phyloP scores from a whole-genome alignment of 257 asterid genomes.

The Misopates orontium region DNA sequence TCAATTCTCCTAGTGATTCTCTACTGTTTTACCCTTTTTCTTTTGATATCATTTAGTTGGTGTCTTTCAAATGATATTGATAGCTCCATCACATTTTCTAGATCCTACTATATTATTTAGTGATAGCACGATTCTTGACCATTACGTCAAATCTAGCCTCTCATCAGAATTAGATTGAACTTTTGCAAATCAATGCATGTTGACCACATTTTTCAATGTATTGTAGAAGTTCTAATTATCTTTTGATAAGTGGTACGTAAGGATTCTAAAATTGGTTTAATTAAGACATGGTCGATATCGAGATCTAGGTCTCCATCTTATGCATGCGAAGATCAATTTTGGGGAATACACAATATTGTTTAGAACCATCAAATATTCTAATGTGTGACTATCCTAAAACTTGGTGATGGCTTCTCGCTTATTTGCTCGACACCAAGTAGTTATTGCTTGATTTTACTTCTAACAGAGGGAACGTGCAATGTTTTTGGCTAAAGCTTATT shows the following conservation, averaged over 20 bases:
- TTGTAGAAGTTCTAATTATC: not conserved
- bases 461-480: no score
- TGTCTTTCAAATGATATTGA: not conserved
- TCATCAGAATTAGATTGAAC: not conserved
- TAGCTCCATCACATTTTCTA: not conserved
- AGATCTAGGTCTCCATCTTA: not conserved
- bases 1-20: no score
- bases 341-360: not conserved
- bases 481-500: no score
- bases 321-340: not conserved
- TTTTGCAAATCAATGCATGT: not conserved
- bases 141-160: not conserved
- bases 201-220: not conserved
- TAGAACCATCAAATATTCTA: constrained; percentile 1
- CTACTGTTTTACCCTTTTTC: not conserved
- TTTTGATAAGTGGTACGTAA: not conserved
- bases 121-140: not conserved
- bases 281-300: not conserved
- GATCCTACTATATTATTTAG: not conserved
- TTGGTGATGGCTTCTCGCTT: constrained; percentile 2
- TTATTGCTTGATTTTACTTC: not conserved
- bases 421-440: not conserved
- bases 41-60: no score
- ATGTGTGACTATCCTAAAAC: not conserved
- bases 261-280: not conserved